A percentile compares a stretch with the other conserved stretches of the same genome.
These are phyloP conservation scores for Bryoglossum gracile DNA, from an alignment of 495 filamentous ascomycete genomes.

Conservation along the genomic window DNA sequence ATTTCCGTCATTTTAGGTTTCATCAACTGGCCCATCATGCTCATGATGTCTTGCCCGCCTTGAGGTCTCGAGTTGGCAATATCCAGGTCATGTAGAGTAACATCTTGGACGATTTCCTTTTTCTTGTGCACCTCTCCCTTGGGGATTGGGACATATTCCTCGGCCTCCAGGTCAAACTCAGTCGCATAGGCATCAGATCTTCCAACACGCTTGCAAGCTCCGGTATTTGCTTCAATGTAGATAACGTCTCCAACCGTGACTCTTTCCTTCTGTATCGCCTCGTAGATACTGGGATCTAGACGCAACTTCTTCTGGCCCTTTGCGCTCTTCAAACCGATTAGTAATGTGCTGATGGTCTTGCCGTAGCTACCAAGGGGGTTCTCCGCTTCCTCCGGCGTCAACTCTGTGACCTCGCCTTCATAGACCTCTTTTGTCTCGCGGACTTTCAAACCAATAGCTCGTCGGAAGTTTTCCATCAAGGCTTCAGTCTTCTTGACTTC, in stretches of 20 bases:
- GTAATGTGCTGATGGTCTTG: slow-evolving; percentile 83
- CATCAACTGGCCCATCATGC: slow-evolving; percentile 99
- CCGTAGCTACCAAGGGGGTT: slow-evolving; percentile 95
- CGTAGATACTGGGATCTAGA: slow-evolving; percentile 95
- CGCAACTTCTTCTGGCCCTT: slow-evolving; percentile 95
- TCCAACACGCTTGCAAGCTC: slow-evolving; percentile 92
- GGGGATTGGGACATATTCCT: slow-evolving; percentile 96
- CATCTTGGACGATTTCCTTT: slow-evolving; percentile 99
- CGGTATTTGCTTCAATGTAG: slow-evolving; percentile 98
- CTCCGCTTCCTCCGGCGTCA: slow-evolving; percentile 95
- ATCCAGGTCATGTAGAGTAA: slow-evolving; percentile 92
- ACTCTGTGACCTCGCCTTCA: slow-evolving; percentile 92
- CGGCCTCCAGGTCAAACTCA: slow-evolving; percentile 96
- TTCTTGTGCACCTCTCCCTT: slow-evolving; percentile 99
- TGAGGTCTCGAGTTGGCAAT: slow-evolving; percentile 92
- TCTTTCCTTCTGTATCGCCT: slow-evolving; percentile 96
- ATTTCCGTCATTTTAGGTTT: slow-evolving; percentile 99
- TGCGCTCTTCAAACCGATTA: slow-evolving; percentile 83
- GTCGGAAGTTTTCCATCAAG: slow-evolving; percentile 95
- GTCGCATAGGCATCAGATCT: slow-evolving; percentile 93
- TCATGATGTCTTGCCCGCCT: slow-evolving; percentile 98
- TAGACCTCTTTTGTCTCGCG: slow-evolving; percentile 98
- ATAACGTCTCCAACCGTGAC: slow-evolving; percentile 95
- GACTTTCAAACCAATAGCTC: slow-evolving; percentile 91
- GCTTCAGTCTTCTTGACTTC: slow-evolving; percentile 99